phyloP scores from a whole-genome alignment of 352 stramenopile genomes.

The Globisporangium parvum region DNA sequence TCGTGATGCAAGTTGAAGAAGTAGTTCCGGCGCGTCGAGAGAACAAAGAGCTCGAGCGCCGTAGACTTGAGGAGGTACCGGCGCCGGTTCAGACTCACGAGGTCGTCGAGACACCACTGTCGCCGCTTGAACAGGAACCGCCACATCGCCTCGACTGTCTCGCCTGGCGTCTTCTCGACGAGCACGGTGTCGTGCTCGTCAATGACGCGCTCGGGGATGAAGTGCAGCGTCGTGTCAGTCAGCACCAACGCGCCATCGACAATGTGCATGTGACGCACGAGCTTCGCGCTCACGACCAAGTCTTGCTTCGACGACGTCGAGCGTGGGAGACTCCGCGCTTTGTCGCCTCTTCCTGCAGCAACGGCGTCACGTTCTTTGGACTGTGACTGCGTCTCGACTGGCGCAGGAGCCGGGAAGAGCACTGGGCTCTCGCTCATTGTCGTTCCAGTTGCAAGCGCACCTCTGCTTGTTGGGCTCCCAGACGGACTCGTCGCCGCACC shows the following conservation, averaged over 20 bases:
- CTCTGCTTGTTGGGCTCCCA: background rate
- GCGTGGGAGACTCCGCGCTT: background rate
- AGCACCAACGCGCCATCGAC: constrained; percentile 59
- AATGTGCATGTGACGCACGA: constrained; percentile 74
- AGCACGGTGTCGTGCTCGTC: constrained; percentile 68
- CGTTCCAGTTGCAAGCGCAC: too few relatives aligned
- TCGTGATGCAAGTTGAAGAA: constrained; percentile 71
- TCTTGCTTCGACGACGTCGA: constrained; percentile 13
- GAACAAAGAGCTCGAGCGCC: constrained; percentile 76
- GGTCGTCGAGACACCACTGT: constrained; percentile 67
- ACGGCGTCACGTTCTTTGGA: too few relatives aligned
- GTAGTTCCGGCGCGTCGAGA: constrained; percentile 81
- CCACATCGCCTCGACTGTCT: constrained; percentile 37
- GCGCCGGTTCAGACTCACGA: constrained; percentile 55
- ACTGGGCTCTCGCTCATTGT: too few relatives aligned
- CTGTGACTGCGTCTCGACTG: background rate
- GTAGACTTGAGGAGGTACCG: constrained; percentile 81
- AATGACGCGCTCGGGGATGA: constrained; percentile 58
- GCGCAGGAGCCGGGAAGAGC: background rate
- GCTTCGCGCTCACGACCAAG: constrained; percentile 45
- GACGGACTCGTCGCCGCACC: background rate
- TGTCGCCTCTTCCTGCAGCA: background rate
- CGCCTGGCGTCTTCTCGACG: constrained; percentile 40
- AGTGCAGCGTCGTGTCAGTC: constrained; percentile 44
- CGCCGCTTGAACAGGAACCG: constrained; percentile 71